Conservation (phyloP, 2,329 filamentous ascomycete species). For the Grosmannia clavigera region DNA sequence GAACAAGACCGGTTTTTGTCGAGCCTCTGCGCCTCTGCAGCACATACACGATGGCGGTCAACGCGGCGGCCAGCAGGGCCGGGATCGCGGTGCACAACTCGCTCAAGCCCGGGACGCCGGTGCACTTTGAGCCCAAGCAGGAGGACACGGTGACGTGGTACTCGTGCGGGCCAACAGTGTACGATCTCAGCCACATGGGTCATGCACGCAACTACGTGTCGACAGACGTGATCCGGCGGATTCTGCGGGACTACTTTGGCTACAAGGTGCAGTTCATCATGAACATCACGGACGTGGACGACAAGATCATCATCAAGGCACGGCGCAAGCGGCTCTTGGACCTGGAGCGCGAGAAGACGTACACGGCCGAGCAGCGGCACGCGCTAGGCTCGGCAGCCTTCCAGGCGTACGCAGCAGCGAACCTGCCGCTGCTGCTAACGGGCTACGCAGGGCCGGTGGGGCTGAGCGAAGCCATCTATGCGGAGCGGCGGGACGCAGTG, state of each 20-base stretch:
- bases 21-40: background rate
- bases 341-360: conserved; percentile 12
- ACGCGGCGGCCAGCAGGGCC: background rate
- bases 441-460: background rate
- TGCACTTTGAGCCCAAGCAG: conserved; percentile 19
- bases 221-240: conserved; percentile 61
- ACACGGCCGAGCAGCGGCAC: conserved; percentile 9
- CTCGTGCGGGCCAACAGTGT: conserved; percentile 30
- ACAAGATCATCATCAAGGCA: conserved; percentile 31
- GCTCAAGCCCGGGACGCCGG: conserved; percentile 57
- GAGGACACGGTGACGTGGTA: conserved; percentile 13
- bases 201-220: conserved; percentile 69
- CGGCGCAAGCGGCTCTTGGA: conserved; percentile 16
- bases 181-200: conserved; percentile 62
- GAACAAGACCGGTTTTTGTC: background rate
- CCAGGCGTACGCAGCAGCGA: conserved; percentile 13
- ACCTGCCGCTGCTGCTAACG: conserved; percentile 13
- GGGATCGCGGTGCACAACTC: conserved; percentile 66
- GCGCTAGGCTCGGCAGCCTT: conserved; percentile 13
- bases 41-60: conserved; percentile 2
- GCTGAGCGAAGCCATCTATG: conserved; percentile 11
- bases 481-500: conserved; percentile 9
- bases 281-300: conserved; percentile 65
- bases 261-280: conserved; percentile 62
- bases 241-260: conserved; percentile 58